Percentiles rank a stretch among this genome's conserved stretches.
These are phyloP conservation scores for Saccharomyces eubayanus DNA, from an alignment of 805 yeast genomes.

Conservation along the genomic window DNA sequence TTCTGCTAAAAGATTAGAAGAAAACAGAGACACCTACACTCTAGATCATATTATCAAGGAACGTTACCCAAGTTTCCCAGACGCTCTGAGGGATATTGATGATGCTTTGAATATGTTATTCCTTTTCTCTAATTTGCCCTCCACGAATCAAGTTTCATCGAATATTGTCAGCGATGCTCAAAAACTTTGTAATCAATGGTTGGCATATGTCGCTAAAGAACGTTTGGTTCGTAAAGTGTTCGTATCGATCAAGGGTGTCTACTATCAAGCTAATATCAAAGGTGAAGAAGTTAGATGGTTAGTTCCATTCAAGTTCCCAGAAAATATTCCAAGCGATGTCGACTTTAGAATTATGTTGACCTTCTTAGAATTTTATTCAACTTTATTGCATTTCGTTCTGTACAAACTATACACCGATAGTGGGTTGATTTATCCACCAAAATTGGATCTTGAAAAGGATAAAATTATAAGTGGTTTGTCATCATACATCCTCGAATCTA, in stretches of 20 bases:
- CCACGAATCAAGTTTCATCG: slow-evolving; percentile 73
- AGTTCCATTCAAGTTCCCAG: slow-evolving; percentile 95
- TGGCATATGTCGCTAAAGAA: slow-evolving; percentile 84
- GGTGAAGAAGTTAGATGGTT: slow-evolving; percentile 96
- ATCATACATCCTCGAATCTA: slow-evolving; percentile 64
- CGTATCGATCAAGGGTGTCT: slow-evolving; percentile 94
- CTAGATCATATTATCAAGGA: slow-evolving; percentile 89
- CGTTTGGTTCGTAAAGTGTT: slow-evolving; percentile 77
- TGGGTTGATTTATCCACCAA: slow-evolving; percentile 86
- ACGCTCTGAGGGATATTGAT: slow-evolving; percentile 87
- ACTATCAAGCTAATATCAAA: slow-evolving; percentile 79
- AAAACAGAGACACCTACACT: slow-evolving; percentile 60
- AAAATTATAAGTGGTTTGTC: slow-evolving; percentile 87
- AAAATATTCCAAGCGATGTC: slow-evolving; percentile 85
- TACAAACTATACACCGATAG: slow-evolving; percentile 79
- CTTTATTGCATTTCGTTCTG: slow-evolving; percentile 79
- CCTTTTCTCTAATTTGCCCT: slow-evolving; percentile 89
- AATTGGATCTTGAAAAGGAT: slow-evolving; percentile 58
- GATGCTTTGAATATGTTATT: slow-evolving; percentile 94
- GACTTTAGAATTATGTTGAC: slow-evolving; percentile 97
- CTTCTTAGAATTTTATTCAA: slow-evolving; percentile 90
- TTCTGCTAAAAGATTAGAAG: slow-evolving; percentile 80
- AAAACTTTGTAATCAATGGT: slow-evolving; percentile 85
- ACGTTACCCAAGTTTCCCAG: slow-evolving; percentile 88
- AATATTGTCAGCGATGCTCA: slow-evolving; percentile 84